A percentile compares a stretch with the other conserved stretches of the same genome.
Evolutionary conservation across 257 asterid genomes (phyloP).

Genomic region (Solanum sejunctum): DNA sequence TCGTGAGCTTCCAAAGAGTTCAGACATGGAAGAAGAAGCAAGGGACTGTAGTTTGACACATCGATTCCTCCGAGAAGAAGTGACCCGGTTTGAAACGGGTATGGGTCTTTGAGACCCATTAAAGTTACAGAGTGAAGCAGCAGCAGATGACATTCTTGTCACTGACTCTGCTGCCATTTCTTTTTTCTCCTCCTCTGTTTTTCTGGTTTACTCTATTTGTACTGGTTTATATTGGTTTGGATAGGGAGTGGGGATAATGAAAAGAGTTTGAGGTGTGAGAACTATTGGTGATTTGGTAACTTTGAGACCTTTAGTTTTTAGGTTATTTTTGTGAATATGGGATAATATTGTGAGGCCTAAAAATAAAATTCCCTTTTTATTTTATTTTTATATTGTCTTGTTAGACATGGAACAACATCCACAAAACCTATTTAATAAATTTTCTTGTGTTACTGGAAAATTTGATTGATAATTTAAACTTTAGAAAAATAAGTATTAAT

Average conservation of each 20-base stretch:
- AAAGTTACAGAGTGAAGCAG: slow-evolving; percentile 63
- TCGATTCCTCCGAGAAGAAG: slow-evolving; percentile 36
- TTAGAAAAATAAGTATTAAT: too few species aligned
- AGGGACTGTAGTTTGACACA: slow-evolving; percentile 27
- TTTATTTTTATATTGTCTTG: not conserved
- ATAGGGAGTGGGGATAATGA: not conserved
- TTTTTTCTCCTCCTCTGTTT: not conserved
- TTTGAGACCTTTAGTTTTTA: not conserved
- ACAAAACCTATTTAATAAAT: not conserved
- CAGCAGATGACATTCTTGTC: slow-evolving; percentile 45
- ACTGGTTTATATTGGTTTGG: not conserved
- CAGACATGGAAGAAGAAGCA: slow-evolving; percentile 36
- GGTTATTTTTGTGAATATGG: not conserved
- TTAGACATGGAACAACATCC: not conserved
- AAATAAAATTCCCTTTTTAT: not conserved
- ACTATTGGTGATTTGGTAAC: not conserved
- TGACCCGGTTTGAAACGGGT: slow-evolving; percentile 20
- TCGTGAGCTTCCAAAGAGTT: slow-evolving; percentile 28
- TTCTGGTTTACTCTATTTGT: not conserved
- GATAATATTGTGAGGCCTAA: not conserved
- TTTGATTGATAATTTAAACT: not conserved
- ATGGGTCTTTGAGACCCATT: slow-evolving; percentile 44
- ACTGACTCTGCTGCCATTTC: slow-evolving; percentile 67
- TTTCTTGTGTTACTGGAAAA: not conserved
- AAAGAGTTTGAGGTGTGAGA: not conserved